These are phyloP conservation scores for Elsinoe arachidis DNA, from an alignment of 2,329 filamentous ascomycete genomes.

Conservation along the genomic window DNA sequence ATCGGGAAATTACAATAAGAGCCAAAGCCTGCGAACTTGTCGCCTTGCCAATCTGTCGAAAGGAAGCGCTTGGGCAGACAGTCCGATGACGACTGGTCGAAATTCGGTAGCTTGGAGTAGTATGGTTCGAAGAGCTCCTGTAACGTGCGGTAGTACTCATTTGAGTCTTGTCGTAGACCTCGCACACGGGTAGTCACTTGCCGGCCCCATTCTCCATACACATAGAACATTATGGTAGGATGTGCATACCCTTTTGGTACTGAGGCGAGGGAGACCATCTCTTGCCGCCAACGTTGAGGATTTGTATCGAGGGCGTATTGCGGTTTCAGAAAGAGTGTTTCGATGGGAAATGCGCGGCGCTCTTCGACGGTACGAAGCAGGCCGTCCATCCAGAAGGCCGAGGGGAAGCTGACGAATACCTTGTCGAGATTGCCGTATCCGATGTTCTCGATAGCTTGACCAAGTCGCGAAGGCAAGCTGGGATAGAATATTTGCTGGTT, in stretches of 20 bases:
- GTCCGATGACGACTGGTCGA: neutral
- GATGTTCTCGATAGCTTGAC: conserved; percentile 53
- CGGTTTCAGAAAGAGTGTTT: conserved; percentile 14
- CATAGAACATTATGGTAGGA: conserved; percentile 12
- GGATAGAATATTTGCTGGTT: conserved; percentile 53
- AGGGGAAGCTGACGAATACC: conserved; percentile 56
- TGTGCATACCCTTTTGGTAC: conserved; percentile 3
- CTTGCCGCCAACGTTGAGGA: neutral
- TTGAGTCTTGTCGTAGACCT: neutral
- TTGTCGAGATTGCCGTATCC: conserved; percentile 66
- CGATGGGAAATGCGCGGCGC: neutral
- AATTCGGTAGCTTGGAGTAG: conserved; percentile 12
- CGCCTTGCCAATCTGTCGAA: conserved; percentile 5
- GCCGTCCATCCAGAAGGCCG: neutral
- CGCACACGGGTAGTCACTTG: neutral
- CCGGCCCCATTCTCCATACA: conserved; percentile 2
- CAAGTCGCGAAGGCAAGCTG: conserved; percentile 48
- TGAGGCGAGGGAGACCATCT: conserved; percentile 6
- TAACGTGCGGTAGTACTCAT: conserved; percentile 1
- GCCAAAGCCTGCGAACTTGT: conserved; percentile 13
- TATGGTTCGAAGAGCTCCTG: conserved; percentile 11
- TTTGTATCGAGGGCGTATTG: neutral
- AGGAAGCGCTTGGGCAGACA: neutral
- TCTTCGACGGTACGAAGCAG: neutral
- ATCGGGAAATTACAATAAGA: conserved; percentile 10